Evolutionary conservation across 805 yeast species (phyloP), one percentile per base, ranked within the genome.

Genomic region (Naumovozyma castellii): DNA sequence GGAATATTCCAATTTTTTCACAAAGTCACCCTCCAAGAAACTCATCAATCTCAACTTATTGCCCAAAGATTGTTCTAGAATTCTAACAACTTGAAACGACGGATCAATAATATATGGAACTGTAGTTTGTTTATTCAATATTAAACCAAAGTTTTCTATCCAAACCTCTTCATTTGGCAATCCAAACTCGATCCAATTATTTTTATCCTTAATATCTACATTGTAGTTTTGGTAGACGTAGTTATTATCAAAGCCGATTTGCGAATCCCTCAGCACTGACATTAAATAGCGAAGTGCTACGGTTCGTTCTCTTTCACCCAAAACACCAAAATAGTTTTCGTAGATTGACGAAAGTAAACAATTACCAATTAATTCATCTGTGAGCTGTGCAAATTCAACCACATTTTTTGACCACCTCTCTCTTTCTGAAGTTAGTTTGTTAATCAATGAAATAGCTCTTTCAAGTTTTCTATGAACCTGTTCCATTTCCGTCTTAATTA

Each of bases 91-190:
- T 9, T 60, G 49, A 0, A 74, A 72, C 0, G 76, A 65, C 0
- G 97, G 95, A 56, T 90, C 97, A 35, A 90, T 69, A 2, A 90
- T 65, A 35, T 75, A 68, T 0, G 90, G 80, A 30, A 67, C 67
- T 18, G 64, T 53, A 17, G 56, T 47, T 2, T 35, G 13, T 2
- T 66, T 47, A 13, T 61, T 48, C 10, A 64, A 63, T 32, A 83
- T 48, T 20, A 84, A 70, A 0, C 74, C 57, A 34, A 77, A 71
- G 55, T 86, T 87, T 35, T 82, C 88, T 27, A 77, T 54, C 46
- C 67, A 75, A 15, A 80, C 54, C 0, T 73, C 76, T 46, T 84
- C 94, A 35, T 69, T 64, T 0, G 76, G 69, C 9, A 82, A 59
- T 0, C 81, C 81, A 34, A 52, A 41, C 3, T 61, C 55, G 36